phyloP scores from a whole-genome alignment of 179 eudicot species.

The Vitellaria paradoxa region DNA sequence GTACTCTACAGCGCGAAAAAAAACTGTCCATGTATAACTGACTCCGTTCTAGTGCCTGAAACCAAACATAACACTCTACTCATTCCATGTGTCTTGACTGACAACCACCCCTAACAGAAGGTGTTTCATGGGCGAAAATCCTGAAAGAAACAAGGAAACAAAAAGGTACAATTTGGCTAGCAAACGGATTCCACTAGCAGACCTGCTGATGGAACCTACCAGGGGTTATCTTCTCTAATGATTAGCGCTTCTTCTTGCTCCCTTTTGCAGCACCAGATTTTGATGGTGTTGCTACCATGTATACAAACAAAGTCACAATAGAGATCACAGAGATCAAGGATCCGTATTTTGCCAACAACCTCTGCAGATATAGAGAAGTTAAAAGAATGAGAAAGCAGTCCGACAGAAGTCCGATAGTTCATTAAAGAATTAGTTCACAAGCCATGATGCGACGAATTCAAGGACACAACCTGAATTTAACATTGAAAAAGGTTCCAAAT shows the following conservation, averaged over 20 bases:
- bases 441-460: not conserved
- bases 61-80: not conserved
- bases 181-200: not conserved
- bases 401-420: not conserved
- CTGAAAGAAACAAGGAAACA: not conserved
- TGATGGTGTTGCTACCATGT: conserved; percentile 67
- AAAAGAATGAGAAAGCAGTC: not conserved
- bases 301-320: conserved; percentile 61
- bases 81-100: not conserved
- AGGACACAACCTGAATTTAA: not conserved
- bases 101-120: not conserved
- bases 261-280: conserved; percentile 61
- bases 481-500: not conserved
- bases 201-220: not conserved
- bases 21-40: not conserved
- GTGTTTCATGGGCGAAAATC: not conserved
- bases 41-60: too few species aligned
- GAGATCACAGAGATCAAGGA: conserved; percentile 61
- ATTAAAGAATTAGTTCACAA: not conserved
- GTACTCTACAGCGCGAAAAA: not conserved
- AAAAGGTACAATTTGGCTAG: not conserved
- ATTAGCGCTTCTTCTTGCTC: conserved; percentile 76
- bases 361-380: conserved; percentile 45
- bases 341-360: conserved; percentile 73
- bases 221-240: not conserved